Base-by-base conservation (phyloP, 768 basidiomycete species). In the Sarcodon sp. region DNA sequence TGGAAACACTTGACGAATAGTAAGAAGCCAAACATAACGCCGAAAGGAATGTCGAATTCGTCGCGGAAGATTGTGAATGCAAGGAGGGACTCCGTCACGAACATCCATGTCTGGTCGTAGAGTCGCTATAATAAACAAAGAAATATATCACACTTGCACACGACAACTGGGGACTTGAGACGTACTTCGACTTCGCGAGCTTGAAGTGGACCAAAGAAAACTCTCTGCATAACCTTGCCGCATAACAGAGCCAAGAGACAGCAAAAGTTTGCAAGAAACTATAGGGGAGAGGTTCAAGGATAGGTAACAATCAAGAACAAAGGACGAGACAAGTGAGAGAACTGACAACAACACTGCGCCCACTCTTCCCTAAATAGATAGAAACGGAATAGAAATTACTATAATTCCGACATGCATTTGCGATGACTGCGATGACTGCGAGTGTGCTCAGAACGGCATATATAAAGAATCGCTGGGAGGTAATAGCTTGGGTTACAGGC, bases 21-120 rank as follows among this genome's bases (percentile, higher is more conserved):
- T 9, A 99, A 69, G 58, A 90, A 79, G n/a, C 86, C 84, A 60
- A 98, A 98, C 83, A 94, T 90, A 55, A 92, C 67, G 41, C 84
- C 84, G 61, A 98, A 97, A 3, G 82, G 77, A n/a, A 83, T 75
- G 64, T 93, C 89, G 61, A 94, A 92, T 63, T 91, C 89, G 64
- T 93, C 89, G 50, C 92, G 77, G 67, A 99, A 99, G 55, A 98
- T 98, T 34, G 96, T 96, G 61, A 98, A 86, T 0, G 96, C 94
- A 45, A 99, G 70, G 34, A 99, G 71, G 6, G 90, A 93, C 62
- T 99, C 96, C 1, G 96, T 98, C 45, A 98, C 77, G 66, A 96
- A 96, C 68, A 93, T 92, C 94, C 96, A 98, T 32, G 90, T 76
- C 53, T 89, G 76, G 61, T 98, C 94, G 62, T 97, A 96, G 1